Percentiles rank a stretch among this genome's conserved stretches.
Evolutionary conservation across 805 yeast species (phyloP).

Genomic region (Teunomyces pallodes): DNA sequence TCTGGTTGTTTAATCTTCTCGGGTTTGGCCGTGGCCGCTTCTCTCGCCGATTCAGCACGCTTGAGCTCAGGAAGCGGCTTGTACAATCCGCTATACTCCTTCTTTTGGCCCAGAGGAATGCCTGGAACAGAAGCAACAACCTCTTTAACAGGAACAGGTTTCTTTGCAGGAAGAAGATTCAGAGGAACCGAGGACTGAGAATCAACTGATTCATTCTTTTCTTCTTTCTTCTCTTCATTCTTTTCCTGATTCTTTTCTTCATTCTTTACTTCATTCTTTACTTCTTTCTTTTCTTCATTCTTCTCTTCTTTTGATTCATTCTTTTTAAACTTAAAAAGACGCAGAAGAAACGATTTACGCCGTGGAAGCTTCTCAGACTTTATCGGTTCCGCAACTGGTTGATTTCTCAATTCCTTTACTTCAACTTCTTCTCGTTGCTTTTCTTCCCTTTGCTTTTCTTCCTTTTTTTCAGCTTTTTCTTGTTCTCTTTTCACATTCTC

Average conservation of each 20-base stretch:
- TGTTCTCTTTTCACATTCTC: neutral
- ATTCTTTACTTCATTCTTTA: neutral
- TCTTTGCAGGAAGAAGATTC: too few species aligned
- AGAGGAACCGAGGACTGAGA: too few species aligned
- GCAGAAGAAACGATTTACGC: too few species aligned
- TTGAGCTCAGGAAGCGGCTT: constrained; percentile 23
- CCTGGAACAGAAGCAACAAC: constrained; percentile 11
- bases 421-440: neutral
- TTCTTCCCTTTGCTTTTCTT: neutral
- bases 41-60: neutral
- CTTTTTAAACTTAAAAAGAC: too few species aligned
- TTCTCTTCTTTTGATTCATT: neutral
- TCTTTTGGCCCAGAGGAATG: constrained; percentile 24
- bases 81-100: constrained; percentile 18
- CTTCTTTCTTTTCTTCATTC: constrained; percentile 1
- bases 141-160: constrained; percentile 2
- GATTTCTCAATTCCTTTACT: too few species aligned
- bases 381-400: too few species aligned
- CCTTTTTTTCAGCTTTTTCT: neutral
- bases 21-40: too few species aligned
- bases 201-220: too few species aligned
- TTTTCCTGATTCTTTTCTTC: neutral
- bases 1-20: neutral
- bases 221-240: neutral
- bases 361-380: too few species aligned